Conservation (phyloP, 805 yeast species). For the Suhomyces sp. region DNA sequence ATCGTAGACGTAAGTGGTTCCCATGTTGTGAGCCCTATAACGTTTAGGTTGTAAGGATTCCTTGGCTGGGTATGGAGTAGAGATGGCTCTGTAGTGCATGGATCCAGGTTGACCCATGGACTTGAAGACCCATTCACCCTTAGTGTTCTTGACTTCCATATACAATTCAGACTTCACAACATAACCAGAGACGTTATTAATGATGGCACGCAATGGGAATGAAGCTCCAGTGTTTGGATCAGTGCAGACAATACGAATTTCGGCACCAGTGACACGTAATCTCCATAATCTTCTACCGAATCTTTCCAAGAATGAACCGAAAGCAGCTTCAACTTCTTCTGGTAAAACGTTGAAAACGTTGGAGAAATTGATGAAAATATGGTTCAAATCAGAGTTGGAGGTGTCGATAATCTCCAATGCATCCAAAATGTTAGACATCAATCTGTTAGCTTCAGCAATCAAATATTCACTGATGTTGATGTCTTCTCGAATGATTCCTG, state of each 20-base stretch:
- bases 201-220: conserved; percentile 94
- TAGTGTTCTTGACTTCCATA: conserved; percentile 87
- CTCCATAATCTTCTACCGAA: conserved; percentile 97
- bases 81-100: conserved; percentile 94
- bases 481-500: conserved; percentile 92
- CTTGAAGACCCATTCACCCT: conserved; percentile 97
- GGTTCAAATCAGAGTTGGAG: conserved; percentile 92
- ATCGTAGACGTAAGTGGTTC: conserved; percentile 96
- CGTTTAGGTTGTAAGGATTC: conserved; percentile 98
- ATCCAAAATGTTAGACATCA: conserved; percentile 94
- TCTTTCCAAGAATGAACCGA: conserved; percentile 96
- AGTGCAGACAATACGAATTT: conserved; percentile 91
- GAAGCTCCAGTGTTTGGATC: conserved; percentile 85
- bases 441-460: conserved; percentile 92
- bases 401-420: conserved; percentile 93
- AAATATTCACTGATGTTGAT: conserved; percentile 89
- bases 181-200: conserved; percentile 94
- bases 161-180: conserved; percentile 94
- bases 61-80: conserved; percentile 95
- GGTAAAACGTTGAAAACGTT: conserved; percentile 94
- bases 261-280: conserved; percentile 95
- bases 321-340: conserved; percentile 94
- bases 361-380: conserved; percentile 94
- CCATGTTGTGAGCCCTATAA: conserved; percentile 97
- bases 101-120: conserved; percentile 93